Evolutionary conservation across 352 stramenopile genomes (phyloP), one percentile per base, ranked within the genome.

Genomic region (Pythium myriotylum): DNA sequence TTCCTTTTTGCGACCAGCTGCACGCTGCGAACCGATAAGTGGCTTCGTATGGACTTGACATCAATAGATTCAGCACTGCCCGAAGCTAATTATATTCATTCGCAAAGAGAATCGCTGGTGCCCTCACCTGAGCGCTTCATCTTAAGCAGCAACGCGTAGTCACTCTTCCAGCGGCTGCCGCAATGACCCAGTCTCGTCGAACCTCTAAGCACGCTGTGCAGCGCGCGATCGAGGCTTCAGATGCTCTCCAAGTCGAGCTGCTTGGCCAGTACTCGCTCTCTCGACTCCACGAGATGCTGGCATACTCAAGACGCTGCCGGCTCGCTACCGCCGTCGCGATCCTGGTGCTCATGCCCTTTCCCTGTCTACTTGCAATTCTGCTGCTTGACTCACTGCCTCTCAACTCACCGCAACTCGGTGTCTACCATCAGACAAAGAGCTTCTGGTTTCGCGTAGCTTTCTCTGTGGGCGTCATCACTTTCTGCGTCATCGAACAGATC

Each of bases 401-500:
- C 19, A 17, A 19, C 23, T 10, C 26, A 2, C 24, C 40, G 14
- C 10, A 42, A 2, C 7, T 3, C 10, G 54, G 54, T 22, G 20
- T 62, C 19, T 45, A 26, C 2, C 2, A 48, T 32, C 54, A 62
- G 20, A 62, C 54, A 0, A 14, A 22, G 14, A 27, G 24, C 42
- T 24, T 62, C 20, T 54, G 27, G 27, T 45, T 62, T 8, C 54
- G 54, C 12, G 32, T 41, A 4, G 27, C 32, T 10, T 35, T 54
- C 29, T 39, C 40, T 13, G 42, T 19, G n/a, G 19, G 17, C 4
- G 32, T 43, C 29, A 33, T 63, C 22, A 35, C 55, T 10, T 49
- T 63, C 24, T 33, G 46, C 12, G 29, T 32, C 27, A 56, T 47
- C n/a, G 19, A 40, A 10, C 55, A 63, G 55, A 41, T 59, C 10